Base-by-base conservation (phyloP, 179 eudicot genomes). In the Drosera spatulata region DNA sequence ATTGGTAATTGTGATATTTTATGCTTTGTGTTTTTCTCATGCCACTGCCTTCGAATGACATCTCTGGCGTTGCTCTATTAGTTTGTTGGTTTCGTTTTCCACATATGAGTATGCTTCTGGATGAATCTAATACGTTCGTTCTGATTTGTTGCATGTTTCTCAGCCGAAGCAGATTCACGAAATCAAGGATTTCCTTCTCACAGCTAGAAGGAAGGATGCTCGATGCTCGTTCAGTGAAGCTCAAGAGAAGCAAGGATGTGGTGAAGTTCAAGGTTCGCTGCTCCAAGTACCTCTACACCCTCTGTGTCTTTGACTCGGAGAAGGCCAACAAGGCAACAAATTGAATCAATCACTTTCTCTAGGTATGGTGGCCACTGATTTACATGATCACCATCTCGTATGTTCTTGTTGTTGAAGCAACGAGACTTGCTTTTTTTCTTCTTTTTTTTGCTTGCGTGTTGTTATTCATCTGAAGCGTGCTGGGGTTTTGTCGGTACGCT, bases 131-230 rank as follows among this genome's bases (percentile, higher is more conserved):
- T 22, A 22, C 1, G 33, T 22, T 22, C 33, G 33, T 22, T 22
- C 33, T 22, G 1, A 22, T 22, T 0, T 22, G 33, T 1, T 22
- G 41, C 10, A 6, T 2, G 14, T 14, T 62, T 13, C 4, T 41
- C 67, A 77, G 82, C 79, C 79, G 50, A 78, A 78, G 79, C 82
- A 78, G 64, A 78, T 78, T 51, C 77, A 78, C 7, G 82, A 78
- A 72, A 78, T 74, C 72, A 78, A 78, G 77, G 82, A 78, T 69
- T 78, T 78, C 72, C 82, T 78, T 59, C 79, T 78, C 9, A 78
- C 82, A 0, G 77, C 82, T 2, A 75, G 79, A 61, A 78, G 82
- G 70, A 78, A 78, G 68, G 82, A 78, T 69, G 82, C 82, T 2
- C 67, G 82, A 78, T 69, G 82, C 82, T 2, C 67, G 79, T 2